phyloP scores from a whole-genome alignment of 345 rosid species.

The Eucalyptus melliodora region DNA sequence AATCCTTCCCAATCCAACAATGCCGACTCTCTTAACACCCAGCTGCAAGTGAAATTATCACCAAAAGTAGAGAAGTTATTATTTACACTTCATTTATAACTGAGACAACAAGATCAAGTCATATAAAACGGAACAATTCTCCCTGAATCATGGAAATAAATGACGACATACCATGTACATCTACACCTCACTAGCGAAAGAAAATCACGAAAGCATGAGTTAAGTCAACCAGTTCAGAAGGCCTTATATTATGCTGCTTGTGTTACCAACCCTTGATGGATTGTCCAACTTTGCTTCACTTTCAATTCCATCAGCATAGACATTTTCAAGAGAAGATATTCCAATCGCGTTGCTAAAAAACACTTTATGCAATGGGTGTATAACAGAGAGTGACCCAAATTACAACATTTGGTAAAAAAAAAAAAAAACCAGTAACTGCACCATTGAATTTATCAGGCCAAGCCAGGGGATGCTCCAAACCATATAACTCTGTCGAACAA shows the following conservation, averaged over 20 bases:
- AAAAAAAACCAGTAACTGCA: background rate
- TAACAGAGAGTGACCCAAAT: background rate
- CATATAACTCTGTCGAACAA: background rate
- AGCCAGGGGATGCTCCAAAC: background rate
- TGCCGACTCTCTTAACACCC: conserved; percentile 31
- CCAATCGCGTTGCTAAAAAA: background rate
- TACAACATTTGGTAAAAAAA: background rate
- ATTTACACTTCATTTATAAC: background rate
- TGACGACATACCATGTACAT: background rate
- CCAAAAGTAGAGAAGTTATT: background rate
- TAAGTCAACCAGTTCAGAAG: background rate
- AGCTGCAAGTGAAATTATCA: conserved; percentile 1
- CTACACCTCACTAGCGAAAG: background rate
- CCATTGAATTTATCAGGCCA: background rate
- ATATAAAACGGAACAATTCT: background rate
- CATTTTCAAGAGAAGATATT: background rate
- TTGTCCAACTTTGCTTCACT: background rate
- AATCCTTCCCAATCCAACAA: conserved; percentile 36
- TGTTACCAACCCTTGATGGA: background rate
- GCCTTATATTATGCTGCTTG: background rate
- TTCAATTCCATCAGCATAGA: background rate
- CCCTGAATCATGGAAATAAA: background rate
- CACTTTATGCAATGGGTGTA: background rate
- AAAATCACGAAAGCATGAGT: background rate
- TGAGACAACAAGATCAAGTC: background rate